A percentile compares a stretch with the other conserved stretches of the same genome.
phyloP scores from a whole-genome alignment of 805 yeast species.

The Peterozyma xylosa region DNA sequence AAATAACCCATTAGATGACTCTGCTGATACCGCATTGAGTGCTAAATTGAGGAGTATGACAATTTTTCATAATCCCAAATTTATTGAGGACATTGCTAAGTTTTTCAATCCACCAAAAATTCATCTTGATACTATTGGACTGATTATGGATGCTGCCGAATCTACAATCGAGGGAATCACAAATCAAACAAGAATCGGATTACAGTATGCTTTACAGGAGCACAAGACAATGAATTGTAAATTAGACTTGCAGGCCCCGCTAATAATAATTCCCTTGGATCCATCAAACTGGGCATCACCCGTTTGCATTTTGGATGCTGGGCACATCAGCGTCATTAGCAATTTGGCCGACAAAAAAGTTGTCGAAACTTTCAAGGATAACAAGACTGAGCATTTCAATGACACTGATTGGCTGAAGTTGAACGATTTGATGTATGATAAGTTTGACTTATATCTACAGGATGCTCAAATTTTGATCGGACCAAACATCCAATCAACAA shows the following conservation, averaged over 20 bases:
- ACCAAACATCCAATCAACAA: constrained; percentile 67
- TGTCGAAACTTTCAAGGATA: constrained; percentile 60
- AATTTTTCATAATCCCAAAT: constrained; percentile 78
- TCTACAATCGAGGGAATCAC: constrained; percentile 90
- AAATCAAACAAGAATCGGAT: constrained; percentile 81
- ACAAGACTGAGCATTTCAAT: constrained; percentile 40
- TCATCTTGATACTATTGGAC: constrained; percentile 83
- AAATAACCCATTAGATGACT: constrained; percentile 73
- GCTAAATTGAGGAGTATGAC: constrained; percentile 82
- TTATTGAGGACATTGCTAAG: constrained; percentile 63
- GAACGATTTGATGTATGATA: constrained; percentile 82
- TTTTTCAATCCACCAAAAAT: constrained; percentile 86
- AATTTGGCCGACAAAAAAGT: constrained; percentile 69
- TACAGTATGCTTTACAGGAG: constrained; percentile 89
- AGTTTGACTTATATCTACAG: constrained; percentile 65
- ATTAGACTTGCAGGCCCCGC: constrained; percentile 89
- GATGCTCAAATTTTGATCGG: constrained; percentile 90
- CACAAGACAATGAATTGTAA: constrained; percentile 85
- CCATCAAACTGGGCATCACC: constrained; percentile 77
- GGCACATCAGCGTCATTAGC: constrained; percentile 80
- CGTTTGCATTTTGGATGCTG: constrained; percentile 90
- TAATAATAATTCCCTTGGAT: constrained; percentile 79
- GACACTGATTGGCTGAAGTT: constrained; percentile 62
- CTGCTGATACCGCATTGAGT: constrained; percentile 72
- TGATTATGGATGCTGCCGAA: constrained; percentile 90